These are phyloP conservation scores for Chara braunii DNA, from an alignment of 139 green algal genomes.

Conservation along the genomic window DNA sequence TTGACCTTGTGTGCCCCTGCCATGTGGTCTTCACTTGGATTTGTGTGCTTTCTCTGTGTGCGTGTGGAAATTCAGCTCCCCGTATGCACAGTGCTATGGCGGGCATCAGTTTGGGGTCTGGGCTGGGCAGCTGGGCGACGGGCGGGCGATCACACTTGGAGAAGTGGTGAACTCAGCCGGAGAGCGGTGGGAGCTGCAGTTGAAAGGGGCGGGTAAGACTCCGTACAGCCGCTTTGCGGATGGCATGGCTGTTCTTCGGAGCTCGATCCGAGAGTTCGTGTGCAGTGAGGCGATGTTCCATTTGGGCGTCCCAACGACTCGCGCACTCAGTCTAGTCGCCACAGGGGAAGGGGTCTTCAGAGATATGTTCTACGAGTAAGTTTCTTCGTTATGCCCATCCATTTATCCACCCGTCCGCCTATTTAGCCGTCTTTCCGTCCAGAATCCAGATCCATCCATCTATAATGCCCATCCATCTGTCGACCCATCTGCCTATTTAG, in stretches of 20 bases:
- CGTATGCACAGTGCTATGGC: slow-evolving; percentile 57
- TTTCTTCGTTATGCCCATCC: neutral
- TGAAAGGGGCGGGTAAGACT: slow-evolving; percentile 91
- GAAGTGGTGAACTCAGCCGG: slow-evolving; percentile 47
- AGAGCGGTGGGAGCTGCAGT: slow-evolving; percentile 82
- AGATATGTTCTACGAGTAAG: slow-evolving; percentile 72
- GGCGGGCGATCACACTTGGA: slow-evolving; percentile 43
- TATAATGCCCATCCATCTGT: too few relatives aligned
- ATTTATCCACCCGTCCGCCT: neutral
- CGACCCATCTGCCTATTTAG: too few relatives aligned
- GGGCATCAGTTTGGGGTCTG: slow-evolving; percentile 43
- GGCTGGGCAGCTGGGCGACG: slow-evolving; percentile 46
- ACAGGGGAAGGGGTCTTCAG: slow-evolving; percentile 71
- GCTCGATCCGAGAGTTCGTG: slow-evolving; percentile 76
- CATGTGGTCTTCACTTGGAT: too few relatives aligned
- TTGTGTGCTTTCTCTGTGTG: too few relatives aligned
- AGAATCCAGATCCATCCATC: too few relatives aligned
- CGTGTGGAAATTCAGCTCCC: slow-evolving; percentile 28
- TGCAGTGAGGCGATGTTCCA: slow-evolving; percentile 75
- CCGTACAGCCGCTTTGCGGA: slow-evolving; percentile 70
- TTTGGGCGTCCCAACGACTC: slow-evolving; percentile 75
- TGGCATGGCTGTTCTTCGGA: slow-evolving; percentile 72
- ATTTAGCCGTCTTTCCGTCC: too few relatives aligned
- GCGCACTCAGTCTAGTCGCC: slow-evolving; percentile 70
- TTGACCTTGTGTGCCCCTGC: too few relatives aligned